Conservation (phyloP, 768 basidiomycete species). For the Leccinellum rugosiceps region DNA sequence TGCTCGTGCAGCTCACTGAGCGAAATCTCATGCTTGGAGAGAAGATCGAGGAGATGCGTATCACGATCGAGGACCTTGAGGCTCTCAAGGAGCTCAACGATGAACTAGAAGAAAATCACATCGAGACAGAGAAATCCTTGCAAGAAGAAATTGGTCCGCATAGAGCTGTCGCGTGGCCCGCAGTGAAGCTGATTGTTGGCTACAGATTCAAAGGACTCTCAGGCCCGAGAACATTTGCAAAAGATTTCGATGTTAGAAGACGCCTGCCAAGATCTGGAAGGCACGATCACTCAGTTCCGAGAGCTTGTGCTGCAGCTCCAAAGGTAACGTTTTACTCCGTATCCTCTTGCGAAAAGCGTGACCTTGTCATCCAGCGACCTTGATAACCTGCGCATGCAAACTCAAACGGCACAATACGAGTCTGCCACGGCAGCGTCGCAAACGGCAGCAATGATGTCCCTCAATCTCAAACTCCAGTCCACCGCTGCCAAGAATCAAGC, state of each 20-base stretch:
- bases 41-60: slow-evolving; percentile 98
- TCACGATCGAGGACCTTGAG: slow-evolving; percentile 94
- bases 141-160: slow-evolving; percentile 82
- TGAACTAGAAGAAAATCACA: slow-evolving; percentile 94
- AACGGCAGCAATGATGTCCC: slow-evolving; percentile 88
- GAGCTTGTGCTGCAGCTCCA: slow-evolving; percentile 86
- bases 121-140: slow-evolving; percentile 88
- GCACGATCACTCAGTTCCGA: slow-evolving; percentile 87
- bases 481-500: slow-evolving; percentile 89
- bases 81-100: slow-evolving; percentile 94
- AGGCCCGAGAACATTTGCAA: slow-evolving; percentile 62
- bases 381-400: slow-evolving; percentile 77
- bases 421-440: slow-evolving; percentile 82
- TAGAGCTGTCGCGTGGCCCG: background rate
- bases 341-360: slow-evolving; percentile 4
- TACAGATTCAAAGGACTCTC: slow-evolving; percentile 65
- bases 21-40: slow-evolving; percentile 90
- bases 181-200: background rate
- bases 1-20: slow-evolving; percentile 93
- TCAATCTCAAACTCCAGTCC: slow-evolving; percentile 93
- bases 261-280: slow-evolving; percentile 78
- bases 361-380: slow-evolving; percentile 61
- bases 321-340: slow-evolving; percentile 42
- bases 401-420: slow-evolving; percentile 80
- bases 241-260: slow-evolving; percentile 74